Evolutionary conservation across 2,329 filamentous ascomycete genomes (phyloP).

Genomic region (Cladosporium sp.): DNA sequence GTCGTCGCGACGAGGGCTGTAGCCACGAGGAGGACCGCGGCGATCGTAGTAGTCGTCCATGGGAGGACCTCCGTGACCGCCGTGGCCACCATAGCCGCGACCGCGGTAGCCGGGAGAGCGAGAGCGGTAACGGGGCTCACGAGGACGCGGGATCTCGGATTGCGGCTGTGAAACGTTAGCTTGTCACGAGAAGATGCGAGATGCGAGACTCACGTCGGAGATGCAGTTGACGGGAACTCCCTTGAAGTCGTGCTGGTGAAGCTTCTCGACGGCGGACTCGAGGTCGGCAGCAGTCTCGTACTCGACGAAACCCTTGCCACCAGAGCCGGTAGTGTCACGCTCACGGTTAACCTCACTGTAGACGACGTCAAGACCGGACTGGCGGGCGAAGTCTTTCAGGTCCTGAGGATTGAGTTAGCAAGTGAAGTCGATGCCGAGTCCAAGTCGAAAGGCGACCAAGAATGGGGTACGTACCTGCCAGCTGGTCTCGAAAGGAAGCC

Average conservation of each 20-base stretch:
- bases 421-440: slow-evolving; percentile 27
- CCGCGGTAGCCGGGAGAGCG: slow-evolving; percentile 70
- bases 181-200: background rate
- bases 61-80: slow-evolving; percentile 46
- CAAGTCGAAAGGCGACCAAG: background rate
- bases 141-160: slow-evolving; percentile 63
- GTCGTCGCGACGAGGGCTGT: slow-evolving; percentile 78
- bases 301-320: slow-evolving; percentile 84
- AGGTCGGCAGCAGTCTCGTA: slow-evolving; percentile 92
- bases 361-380: slow-evolving; percentile 94
- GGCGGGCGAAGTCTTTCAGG: slow-evolving; percentile 98
- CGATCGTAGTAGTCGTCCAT: slow-evolving; percentile 76
- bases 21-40: slow-evolving; percentile 74
- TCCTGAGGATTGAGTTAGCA: slow-evolving; percentile 68
- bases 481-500: slow-evolving; percentile 96
- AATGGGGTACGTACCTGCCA: slow-evolving; percentile 74
- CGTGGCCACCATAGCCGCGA: slow-evolving; percentile 49
- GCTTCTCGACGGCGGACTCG: slow-evolving; percentile 88
- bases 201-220: slow-evolving; percentile 66
- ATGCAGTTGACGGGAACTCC: slow-evolving; percentile 81
- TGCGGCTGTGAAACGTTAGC: slow-evolving; percentile 45
- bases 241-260: slow-evolving; percentile 92
- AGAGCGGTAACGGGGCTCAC: slow-evolving; percentile 70
- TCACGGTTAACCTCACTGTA: slow-evolving; percentile 96
- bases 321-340: slow-evolving; percentile 63